Evolutionary conservation across 129 eudicot species (phyloP).

Genomic region (Flaveria robusta): DNA sequence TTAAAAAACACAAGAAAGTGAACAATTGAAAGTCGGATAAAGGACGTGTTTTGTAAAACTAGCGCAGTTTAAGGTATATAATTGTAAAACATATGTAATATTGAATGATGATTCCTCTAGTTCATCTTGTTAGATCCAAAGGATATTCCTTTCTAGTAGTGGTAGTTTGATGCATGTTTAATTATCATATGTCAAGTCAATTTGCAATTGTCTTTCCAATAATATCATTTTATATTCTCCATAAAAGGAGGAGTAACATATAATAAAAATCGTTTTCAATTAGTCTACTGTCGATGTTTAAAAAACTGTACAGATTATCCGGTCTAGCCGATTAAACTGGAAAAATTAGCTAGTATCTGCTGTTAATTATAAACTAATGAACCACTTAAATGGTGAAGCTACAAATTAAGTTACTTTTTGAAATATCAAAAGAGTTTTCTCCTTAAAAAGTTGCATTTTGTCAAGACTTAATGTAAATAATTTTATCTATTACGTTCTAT

Average conservation of each 20-base stretch:
- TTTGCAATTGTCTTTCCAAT: background rate
- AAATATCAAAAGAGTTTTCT: too few relatives aligned
- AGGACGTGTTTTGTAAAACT: background rate
- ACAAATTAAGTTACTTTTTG: too few relatives aligned
- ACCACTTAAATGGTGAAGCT: too few relatives aligned
- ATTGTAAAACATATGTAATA: background rate
- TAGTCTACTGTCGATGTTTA: too few relatives aligned
- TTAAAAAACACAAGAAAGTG: background rate
- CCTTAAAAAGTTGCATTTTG: too few relatives aligned
- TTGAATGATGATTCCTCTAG: background rate
- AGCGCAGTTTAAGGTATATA: background rate
- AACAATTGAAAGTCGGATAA: constrained; percentile 21
- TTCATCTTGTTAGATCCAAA: constrained; percentile 14
- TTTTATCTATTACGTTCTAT: too few relatives aligned
- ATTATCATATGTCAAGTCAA: constrained; percentile 14
- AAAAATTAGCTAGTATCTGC: too few relatives aligned
- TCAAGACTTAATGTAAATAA: too few relatives aligned
- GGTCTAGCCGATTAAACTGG: too few relatives aligned
- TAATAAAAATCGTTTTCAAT: background rate
- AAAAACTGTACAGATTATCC: too few relatives aligned
- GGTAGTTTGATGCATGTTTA: background rate
- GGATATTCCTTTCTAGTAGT: constrained; percentile 26
- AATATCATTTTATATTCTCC: background rate
- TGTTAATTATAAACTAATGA: too few relatives aligned
- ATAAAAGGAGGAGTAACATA: background rate